Percentiles rank a stretch among this genome's conserved stretches.
phyloP scores from a whole-genome alignment of 1,284 basidiomycete genomes.

The Omphalotus olearius region DNA sequence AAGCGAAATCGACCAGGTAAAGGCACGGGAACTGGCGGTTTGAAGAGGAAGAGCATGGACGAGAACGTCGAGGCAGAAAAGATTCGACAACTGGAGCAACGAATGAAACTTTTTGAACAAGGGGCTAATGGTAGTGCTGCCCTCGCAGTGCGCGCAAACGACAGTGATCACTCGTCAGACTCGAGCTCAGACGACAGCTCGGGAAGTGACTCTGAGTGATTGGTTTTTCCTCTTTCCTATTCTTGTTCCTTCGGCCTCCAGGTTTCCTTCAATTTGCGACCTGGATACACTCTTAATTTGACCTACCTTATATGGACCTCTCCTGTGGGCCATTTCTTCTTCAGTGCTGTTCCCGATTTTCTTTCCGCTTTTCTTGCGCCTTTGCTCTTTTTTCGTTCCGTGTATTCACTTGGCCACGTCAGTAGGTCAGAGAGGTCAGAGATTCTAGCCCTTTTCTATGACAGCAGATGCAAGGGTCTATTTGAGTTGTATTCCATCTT shows the following conservation, averaged over 20 bases:
- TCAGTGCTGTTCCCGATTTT: conserved; percentile 7
- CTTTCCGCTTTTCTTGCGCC: conserved; percentile 15
- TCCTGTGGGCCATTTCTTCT: conserved; percentile 1
- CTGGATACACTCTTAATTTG: not conserved
- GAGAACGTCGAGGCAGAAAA: conserved; percentile 87
- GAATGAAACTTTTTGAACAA: conserved; percentile 72
- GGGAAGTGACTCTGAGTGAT: conserved; percentile 78
- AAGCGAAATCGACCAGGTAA: conserved; percentile 70
- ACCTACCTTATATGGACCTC: conserved; percentile 10
- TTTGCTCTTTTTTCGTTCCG: not conserved
- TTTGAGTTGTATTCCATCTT: conserved; percentile 1
- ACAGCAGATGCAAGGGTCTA: not conserved
- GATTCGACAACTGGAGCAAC: conserved; percentile 82
- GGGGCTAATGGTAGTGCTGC: conserved; percentile 35
- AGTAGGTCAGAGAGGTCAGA: conserved; percentile 12
- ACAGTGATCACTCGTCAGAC: conserved; percentile 73
- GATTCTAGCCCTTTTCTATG: not conserved
- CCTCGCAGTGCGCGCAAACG: conserved; percentile 37
- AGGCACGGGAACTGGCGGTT: conserved; percentile 79
- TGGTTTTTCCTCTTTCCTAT: conserved; percentile 11
- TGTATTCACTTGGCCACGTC: conserved; percentile 1
- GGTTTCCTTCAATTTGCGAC: too few species aligned
- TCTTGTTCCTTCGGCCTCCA: not conserved
- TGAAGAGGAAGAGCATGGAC: conserved; percentile 90
- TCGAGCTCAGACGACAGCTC: conserved; percentile 75